Base-by-base conservation (phyloP, 2,329 filamentous ascomycete species). In the Pyrenophora tritici-repentis region DNA sequence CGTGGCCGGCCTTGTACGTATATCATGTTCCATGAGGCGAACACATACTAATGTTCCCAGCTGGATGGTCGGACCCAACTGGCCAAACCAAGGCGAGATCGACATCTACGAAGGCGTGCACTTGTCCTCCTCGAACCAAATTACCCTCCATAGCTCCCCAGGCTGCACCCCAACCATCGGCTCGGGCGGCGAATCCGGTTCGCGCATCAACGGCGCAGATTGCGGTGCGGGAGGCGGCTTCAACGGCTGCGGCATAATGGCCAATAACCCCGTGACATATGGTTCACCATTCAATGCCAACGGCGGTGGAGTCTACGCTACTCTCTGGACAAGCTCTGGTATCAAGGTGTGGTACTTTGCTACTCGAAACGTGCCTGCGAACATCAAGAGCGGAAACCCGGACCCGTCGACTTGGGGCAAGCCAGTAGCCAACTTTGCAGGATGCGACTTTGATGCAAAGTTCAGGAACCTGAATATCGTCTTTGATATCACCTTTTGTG, bases 401-500 rank as follows among this genome's bases (percentile, higher is more conserved):
- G 66, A 78, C 51, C 76, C 77, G 1, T 61, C 56, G 8, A 55
- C 52, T 6, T 80, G 78, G 78, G 74, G 76, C 18, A 61, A 62
- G 6, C 77, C 78, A 1, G 58, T 66, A 39, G 74, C 73, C 18
- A 72, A 74, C 43, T 72, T 68, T 37, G 66, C 37, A 9, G 71
- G 69, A 4, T 76, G 74, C 50, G 55, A 74, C 34, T 73, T 73
- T 34, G 65, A 68, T 44, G 55, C 59, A 9, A 69, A 65, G 49
- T 75, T 76, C 34, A 61, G 53, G 18, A 63, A 74, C 44, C 56
- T 74, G 62, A 72, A 67, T 14, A 68, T 76, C 34, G 70, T 75
- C 17, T 77, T 83, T 48, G 78, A 83, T 56, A 79, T 75, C 2
- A 80, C 79, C 1, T 83, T 83, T 67, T 83, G 81, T 53, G 81